phyloP scores from a whole-genome alignment of 1,139 yeast genomes.

The Suhomyces kunorum region DNA sequence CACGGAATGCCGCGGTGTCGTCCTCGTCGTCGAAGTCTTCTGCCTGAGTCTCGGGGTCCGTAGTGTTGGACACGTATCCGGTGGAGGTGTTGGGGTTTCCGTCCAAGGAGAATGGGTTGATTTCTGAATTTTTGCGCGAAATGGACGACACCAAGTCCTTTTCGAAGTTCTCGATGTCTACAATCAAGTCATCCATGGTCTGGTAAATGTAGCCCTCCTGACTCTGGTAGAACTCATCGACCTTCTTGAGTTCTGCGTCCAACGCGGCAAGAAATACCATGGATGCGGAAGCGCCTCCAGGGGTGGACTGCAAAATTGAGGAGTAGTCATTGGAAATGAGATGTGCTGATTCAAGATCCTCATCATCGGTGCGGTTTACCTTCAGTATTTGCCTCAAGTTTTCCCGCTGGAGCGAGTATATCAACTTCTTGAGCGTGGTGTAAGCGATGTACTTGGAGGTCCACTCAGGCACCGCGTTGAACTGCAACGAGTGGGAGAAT shows the following conservation, averaged over 20 bases:
- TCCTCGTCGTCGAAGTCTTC: constrained; percentile 33
- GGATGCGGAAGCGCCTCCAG: constrained; percentile 26
- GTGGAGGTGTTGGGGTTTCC: constrained; percentile 17
- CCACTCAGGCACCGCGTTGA: constrained; percentile 80
- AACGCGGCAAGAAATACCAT: constrained; percentile 54
- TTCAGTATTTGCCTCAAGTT: constrained; percentile 33
- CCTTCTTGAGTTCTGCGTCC: constrained; percentile 55
- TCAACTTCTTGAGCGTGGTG: constrained; percentile 61
- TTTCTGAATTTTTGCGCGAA: constrained; percentile 11
- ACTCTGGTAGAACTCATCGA: constrained; percentile 58
- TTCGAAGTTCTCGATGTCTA: constrained; percentile 52
- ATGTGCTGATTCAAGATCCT: constrained; percentile 34
- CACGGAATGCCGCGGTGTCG: constrained; percentile 17
- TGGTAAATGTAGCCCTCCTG: constrained; percentile 52
- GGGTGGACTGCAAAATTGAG: constrained; percentile 22
- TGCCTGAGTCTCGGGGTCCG: constrained; percentile 37
- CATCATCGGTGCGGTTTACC: constrained; percentile 21
- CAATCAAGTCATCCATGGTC: constrained; percentile 52
- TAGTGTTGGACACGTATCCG: constrained; percentile 23
- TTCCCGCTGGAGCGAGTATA: constrained; percentile 65
- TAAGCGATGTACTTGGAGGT: constrained; percentile 68
- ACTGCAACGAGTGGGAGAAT: constrained; percentile 70
- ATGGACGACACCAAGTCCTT: constrained; percentile 25
- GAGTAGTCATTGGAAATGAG: constrained; percentile 28
- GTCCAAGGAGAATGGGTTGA: constrained; percentile 13